Evolutionary conservation across 306 rosid genomes (phyloP), one percentile per base, ranked within the genome.

Genomic region (Inga oerstediana): DNA sequence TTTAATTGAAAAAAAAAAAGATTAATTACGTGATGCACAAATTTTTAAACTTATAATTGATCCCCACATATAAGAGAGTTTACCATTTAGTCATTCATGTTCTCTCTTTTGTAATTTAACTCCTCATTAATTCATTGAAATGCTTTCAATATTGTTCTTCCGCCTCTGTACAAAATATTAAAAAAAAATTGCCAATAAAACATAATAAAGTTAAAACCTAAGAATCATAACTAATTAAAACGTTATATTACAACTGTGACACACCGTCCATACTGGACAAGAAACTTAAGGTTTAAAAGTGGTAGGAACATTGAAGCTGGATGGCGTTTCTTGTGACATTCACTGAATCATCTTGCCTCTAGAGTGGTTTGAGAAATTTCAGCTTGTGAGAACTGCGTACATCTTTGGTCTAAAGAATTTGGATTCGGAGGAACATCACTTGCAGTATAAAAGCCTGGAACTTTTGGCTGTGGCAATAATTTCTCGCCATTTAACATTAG

Each of bases 401-500:
- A 32, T 14, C 4, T 30, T 34, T 41, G 17, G 4, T 45, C 14
- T 2, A 12, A 41, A 19, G 32, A 39, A 70, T 8, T 22, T 45
- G 22, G 22, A 45, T 24, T 24, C 0, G 0, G 9, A 41, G 37
- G n/a, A 8, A 24, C 8, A 72, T 45, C 76, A 30, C n/a, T 72
- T 8, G 12, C 17, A 70, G 34, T 72, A 39, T 58, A 83, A 71
- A 83, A 83, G 3, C 54, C 79, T 4, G 79, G 86, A 20, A 27
- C 70, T 17, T 48, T 77, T 61, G 82, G 86, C n/a, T 61, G 54
- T 9, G 82, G 48, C 75, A 83, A 61, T 52, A 37, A 7, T 46
- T 41, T 83, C 22, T 80, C 84, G n/a, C 84, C 77, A 68, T 75
- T 75, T n/a, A 84, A 46, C 78, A 80, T 84, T 22, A 84, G 13